Evolutionary conservation across 2,329 filamentous ascomycete species (phyloP).

Genomic region (Emergomyces orientalis): DNA sequence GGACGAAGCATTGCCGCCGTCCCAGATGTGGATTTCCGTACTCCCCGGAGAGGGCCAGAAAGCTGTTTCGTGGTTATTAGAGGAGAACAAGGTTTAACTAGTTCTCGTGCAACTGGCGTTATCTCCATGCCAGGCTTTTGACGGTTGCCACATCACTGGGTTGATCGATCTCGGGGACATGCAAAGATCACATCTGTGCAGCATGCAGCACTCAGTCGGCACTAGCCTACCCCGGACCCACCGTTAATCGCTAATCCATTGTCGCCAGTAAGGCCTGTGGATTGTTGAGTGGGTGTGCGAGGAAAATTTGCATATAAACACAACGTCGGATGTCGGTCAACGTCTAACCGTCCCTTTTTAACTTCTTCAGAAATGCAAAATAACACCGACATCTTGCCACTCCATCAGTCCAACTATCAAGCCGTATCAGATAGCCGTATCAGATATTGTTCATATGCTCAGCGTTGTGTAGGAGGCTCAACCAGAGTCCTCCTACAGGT

Average conservation of each 20-base stretch:
- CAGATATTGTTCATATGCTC: not conserved
- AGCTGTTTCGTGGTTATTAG: not conserved
- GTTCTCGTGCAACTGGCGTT: not conserved
- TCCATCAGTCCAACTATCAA: not conserved
- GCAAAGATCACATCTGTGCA: not conserved
- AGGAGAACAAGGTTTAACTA: not conserved
- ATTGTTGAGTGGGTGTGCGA: not conserved
- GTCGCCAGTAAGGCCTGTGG: not conserved
- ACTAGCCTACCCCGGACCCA: not conserved
- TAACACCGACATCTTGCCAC: not conserved
- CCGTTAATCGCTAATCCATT: no score
- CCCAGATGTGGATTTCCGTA: not conserved
- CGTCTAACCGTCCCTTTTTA: not conserved
- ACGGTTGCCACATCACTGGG: not conserved
- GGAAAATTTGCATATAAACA: not conserved
- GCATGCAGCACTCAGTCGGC: not conserved
- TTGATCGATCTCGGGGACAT: not conserved
- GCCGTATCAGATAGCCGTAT: not conserved
- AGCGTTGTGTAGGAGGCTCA: not conserved
- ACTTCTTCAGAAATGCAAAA: not conserved
- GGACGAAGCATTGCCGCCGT: not conserved
- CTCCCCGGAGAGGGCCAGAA: not conserved
- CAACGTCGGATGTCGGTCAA: no score
- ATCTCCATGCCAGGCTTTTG: not conserved
- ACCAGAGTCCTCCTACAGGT: not conserved